Percentiles rank a stretch among this genome's conserved stretches.
Conservation (phyloP, 2,329 filamentous ascomycete genomes). For the Xylaria sp. region DNA sequence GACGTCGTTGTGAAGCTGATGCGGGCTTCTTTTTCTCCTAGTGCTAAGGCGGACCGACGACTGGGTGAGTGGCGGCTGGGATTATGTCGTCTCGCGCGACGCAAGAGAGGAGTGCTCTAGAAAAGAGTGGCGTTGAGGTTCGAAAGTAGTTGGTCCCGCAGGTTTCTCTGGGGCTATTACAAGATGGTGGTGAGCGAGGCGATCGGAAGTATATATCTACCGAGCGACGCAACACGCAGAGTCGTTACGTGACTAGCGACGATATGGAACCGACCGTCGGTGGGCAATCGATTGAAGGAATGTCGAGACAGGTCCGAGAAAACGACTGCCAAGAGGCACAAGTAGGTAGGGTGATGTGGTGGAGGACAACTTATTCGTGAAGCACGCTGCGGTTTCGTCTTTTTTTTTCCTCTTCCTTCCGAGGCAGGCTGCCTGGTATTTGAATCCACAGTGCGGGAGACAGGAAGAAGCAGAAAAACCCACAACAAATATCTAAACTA, state of each 20-base stretch:
- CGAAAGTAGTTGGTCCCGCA: constrained; percentile 47
- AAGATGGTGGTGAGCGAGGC: constrained; percentile 43
- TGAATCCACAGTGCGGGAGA: constrained; percentile 36
- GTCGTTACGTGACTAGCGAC: constrained; percentile 31
- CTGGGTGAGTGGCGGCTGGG: constrained; percentile 34
- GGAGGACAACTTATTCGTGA: constrained; percentile 20
- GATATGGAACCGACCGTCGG: constrained; percentile 30
- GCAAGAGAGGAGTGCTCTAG: constrained; percentile 32
- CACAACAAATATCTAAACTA: constrained; percentile 50
- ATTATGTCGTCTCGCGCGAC: constrained; percentile 46
- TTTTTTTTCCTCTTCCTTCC: constrained; percentile 36
- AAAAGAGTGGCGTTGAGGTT: constrained; percentile 43
- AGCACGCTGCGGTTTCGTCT: constrained; percentile 35
- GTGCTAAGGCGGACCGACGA: constrained; percentile 40
- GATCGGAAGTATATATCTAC: constrained; percentile 40
- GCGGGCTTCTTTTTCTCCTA: constrained; percentile 36
- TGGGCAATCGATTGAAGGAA: constrained; percentile 38
- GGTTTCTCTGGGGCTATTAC: constrained; percentile 47
- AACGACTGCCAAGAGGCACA: constrained; percentile 32
- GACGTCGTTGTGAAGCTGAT: constrained; percentile 44
- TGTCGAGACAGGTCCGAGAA: constrained; percentile 32
- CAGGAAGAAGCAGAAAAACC: constrained; percentile 38
- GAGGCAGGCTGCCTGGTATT: constrained; percentile 22
- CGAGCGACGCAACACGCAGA: constrained; percentile 31
- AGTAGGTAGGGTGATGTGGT: constrained; percentile 29